Evolutionary conservation across 2,329 filamentous ascomycete species (phyloP).

Genomic region (Talaromyces funiculosus): DNA sequence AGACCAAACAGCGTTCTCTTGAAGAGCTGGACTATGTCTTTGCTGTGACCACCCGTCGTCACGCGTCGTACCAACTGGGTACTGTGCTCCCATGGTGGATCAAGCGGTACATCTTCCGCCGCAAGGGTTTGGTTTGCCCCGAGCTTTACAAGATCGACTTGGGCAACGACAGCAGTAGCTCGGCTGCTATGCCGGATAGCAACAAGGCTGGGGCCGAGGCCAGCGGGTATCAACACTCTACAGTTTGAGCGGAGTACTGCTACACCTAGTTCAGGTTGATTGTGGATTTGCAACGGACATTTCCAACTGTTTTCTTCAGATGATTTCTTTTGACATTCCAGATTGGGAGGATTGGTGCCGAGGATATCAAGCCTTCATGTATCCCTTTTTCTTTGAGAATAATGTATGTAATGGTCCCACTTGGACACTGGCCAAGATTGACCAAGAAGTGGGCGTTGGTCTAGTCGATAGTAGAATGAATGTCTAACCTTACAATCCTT

Average conservation of each 20-base stretch:
- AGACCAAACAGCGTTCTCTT: slow-evolving; percentile 47
- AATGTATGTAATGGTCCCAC: slow-evolving; percentile 2
- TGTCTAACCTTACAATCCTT: too few species aligned
- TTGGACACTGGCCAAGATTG: not conserved
- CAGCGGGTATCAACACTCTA: not conserved
- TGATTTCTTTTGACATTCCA: not conserved
- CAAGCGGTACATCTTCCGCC: slow-evolving; percentile 51
- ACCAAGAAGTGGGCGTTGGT: not conserved
- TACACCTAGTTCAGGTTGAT: not conserved
- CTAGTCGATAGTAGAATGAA: not conserved
- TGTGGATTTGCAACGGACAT: not conserved
- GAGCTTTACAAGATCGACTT: slow-evolving; percentile 39
- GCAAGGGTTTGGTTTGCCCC: slow-evolving; percentile 43
- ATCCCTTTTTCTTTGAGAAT: not conserved
- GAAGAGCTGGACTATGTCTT: slow-evolving; percentile 52
- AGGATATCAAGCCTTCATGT: not conserved
- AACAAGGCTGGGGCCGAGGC: not conserved
- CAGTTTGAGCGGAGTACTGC: not conserved
- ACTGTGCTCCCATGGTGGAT: slow-evolving; percentile 55
- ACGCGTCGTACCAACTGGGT: slow-evolving; percentile 50
- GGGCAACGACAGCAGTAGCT: not conserved
- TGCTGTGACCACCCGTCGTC: slow-evolving; percentile 49
- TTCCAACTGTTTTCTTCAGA: not conserved
- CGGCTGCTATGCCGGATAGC: not conserved
- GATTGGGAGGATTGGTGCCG: not conserved